Conservation (phyloP, 2,329 filamentous ascomycete genomes). For the Trichoderma guizhouense region DNA sequence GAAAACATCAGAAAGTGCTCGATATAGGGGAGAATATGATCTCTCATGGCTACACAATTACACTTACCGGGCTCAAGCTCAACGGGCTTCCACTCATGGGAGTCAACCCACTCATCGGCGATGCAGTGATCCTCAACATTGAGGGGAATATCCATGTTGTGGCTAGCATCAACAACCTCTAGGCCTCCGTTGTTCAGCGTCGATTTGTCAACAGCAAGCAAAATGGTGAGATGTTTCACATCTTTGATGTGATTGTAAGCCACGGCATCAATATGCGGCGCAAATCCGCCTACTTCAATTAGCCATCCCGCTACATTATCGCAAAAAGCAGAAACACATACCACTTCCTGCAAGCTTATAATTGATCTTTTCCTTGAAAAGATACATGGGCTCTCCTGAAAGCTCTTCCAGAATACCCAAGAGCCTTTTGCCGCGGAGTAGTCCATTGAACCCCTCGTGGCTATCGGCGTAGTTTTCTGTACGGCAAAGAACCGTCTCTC, state of each 20-base stretch:
- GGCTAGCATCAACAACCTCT: conserved; percentile 3
- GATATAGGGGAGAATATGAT: accelerated
- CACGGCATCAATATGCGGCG: neutral
- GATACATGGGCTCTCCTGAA: neutral
- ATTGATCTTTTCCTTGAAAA: conserved; percentile 3
- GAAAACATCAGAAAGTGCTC: neutral
- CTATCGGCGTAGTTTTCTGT: neutral
- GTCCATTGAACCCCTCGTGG: neutral
- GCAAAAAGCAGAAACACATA: neutral
- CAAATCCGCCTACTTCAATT: neutral
- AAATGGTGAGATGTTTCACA: conserved; percentile 1
- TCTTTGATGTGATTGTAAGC: conserved; percentile 3
- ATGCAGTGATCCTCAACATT: neutral
- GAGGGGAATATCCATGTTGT: conserved; percentile 2
- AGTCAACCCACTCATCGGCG: neutral
- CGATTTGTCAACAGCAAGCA: neutral
- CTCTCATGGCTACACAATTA: too few species aligned
- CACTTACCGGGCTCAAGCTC: neutral
- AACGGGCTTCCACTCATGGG: conserved; percentile 1
- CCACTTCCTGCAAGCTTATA: conserved; percentile 1
- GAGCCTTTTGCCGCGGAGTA: neutral
- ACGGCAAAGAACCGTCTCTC: neutral
- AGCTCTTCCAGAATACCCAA: neutral
- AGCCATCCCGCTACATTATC: neutral
- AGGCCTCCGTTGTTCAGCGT: neutral